Evolutionary conservation across 2,329 filamentous ascomycete species (phyloP), one percentile per base, ranked within the genome.

Genomic region (Aaosphaeria pasadenensis): DNA sequence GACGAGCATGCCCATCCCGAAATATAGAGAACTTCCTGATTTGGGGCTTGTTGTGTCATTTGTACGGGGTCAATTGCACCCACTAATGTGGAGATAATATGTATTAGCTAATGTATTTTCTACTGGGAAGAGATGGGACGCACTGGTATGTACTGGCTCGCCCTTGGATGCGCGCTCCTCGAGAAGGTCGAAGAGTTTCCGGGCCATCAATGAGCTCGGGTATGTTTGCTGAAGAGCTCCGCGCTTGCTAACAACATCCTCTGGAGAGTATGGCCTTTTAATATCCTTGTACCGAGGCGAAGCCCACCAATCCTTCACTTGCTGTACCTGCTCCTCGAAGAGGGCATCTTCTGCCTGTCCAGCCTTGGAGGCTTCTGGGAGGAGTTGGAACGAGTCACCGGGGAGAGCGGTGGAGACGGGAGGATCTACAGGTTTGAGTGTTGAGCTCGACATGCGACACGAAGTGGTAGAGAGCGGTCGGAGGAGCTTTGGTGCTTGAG

Each of bases 1-100:
- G 91, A 92, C 0, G 92, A 97, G 74, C 94, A 97, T 5, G 94
- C 94, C 94, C 94, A 99, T 53, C 94, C 94, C 1, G 91, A 96
- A 54, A 99, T 80, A 73, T 99, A 99, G 41, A 99, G 81, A 13
- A 96, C 88, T 70, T 99, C 92, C 69, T 97, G 94, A 74, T 97
- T 89, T 5, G 89, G 83, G 11, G 94, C 94, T 76, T 97, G 94
- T 71, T 99, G 94, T 43, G 94, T 96, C 94, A 99, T 97, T 75
- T 99, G 94, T 7, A 97, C 85, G n/a, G 94, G 94, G 67, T 99
- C 94, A 72, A 99, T 95, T 51, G 91, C 94, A 59, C 94, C 94
- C 88, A 99, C 89, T 92, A 53, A 30, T 48, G 32, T 46, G 33
- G 13, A 28, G 36, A 50, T n/a, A 48, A 24, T 36, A 6, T 39